A percentile compares a stretch with the other conserved stretches of the same genome.
phyloP scores from a whole-genome alignment of 805 yeast genomes.

The Sporopachydermia quercuum region DNA sequence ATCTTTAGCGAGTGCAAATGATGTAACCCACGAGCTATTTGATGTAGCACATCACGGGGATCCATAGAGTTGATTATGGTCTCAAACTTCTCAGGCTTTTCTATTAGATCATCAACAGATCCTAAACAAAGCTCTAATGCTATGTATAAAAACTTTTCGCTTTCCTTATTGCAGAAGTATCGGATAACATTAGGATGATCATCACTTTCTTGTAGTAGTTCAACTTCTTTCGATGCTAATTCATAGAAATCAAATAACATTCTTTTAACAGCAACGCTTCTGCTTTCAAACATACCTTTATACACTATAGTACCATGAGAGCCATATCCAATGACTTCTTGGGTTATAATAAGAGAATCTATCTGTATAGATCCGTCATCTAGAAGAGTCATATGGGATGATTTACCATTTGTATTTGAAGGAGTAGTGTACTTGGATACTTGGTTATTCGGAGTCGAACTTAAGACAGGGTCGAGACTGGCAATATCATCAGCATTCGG shows the following conservation, averaged over 20 bases:
- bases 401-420: too few species aligned
- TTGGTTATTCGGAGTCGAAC: slow-evolving; percentile 17
- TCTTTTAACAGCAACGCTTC: slow-evolving; percentile 93
- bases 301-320: slow-evolving; percentile 94
- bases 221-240: slow-evolving; percentile 84
- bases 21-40: slow-evolving; percentile 70
- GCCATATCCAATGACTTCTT: slow-evolving; percentile 80
- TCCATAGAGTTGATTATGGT: slow-evolving; percentile 28
- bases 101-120: slow-evolving; percentile 74
- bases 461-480: too few species aligned
- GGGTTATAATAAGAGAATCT: slow-evolving; percentile 38
- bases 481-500: too few species aligned
- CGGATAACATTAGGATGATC: slow-evolving; percentile 92
- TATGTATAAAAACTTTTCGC: slow-evolving; percentile 77
- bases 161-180: slow-evolving; percentile 85
- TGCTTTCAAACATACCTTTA: slow-evolving; percentile 75
- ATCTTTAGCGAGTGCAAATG: slow-evolving; percentile 82
- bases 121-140: slow-evolving; percentile 88
- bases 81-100: slow-evolving; percentile 27
- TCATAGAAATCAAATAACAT: slow-evolving; percentile 90
- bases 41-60: slow-evolving; percentile 44
- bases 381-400: too few species aligned
- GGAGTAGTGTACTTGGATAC: slow-evolving; percentile 12
- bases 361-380: slow-evolving; percentile 6
- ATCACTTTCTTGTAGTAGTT: slow-evolving; percentile 80